These are phyloP conservation scores for Mycena leptocephala DNA, from an alignment of 768 basidiomycete genomes.

Conservation along the genomic window DNA sequence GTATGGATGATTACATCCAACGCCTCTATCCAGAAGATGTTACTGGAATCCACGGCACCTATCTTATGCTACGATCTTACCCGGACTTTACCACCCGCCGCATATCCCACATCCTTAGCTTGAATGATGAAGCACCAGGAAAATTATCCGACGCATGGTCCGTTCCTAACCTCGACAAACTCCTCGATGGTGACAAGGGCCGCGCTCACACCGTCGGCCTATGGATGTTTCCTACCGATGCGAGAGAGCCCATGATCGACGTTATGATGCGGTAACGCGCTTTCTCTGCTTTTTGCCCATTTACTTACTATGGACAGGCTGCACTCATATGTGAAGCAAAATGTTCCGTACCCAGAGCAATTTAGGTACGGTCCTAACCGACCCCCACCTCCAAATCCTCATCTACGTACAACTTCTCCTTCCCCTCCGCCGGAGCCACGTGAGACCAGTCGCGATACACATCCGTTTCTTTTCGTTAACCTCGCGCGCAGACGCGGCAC, in stretches of 20 bases:
- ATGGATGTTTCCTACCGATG: conserved; percentile 83
- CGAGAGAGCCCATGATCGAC: conserved; percentile 80
- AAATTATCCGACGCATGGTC: conserved; percentile 70
- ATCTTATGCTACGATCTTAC: conserved; percentile 83
- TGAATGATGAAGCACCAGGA: conserved; percentile 51
- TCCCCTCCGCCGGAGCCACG: conserved; percentile 41
- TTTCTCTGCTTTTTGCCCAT: background rate
- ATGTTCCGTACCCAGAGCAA: conserved; percentile 80
- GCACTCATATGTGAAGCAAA: conserved; percentile 77
- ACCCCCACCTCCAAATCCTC: conserved; percentile 72
- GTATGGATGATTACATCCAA: conserved; percentile 84
- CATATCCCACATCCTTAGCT: conserved; percentile 54
- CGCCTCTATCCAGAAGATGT: conserved; percentile 86
- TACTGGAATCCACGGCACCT: conserved; percentile 72
- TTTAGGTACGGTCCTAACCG: conserved; percentile 79
- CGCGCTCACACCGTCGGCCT: conserved; percentile 74
- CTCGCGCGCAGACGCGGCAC: background rate
- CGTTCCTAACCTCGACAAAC: conserved; percentile 61
- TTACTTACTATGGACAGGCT: conserved; percentile 56
- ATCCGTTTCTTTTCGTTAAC: background rate
- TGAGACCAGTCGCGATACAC: conserved; percentile 1
- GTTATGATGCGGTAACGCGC: conserved; percentile 74
- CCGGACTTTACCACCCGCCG: conserved; percentile 75
- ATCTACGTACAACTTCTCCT: conserved; percentile 46
- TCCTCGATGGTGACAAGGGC: conserved; percentile 69